These are phyloP conservation scores for Sarcomyxa edulis DNA, from an alignment of 768 basidiomycete genomes.

Conservation along the genomic window DNA sequence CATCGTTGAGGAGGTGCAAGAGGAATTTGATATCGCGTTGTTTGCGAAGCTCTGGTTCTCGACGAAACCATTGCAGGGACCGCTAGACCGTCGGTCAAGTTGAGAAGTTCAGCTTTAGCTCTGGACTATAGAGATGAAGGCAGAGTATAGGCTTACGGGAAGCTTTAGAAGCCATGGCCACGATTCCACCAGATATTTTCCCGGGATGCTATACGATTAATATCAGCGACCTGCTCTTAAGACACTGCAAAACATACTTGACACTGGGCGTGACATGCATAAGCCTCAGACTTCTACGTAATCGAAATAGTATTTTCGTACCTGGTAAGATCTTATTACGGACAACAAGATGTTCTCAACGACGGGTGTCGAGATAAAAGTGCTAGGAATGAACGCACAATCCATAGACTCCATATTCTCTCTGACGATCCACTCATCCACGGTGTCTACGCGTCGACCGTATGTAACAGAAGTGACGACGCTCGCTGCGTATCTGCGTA, in stretches of 20 bases:
- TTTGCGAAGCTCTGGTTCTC: slow-evolving; percentile 30
- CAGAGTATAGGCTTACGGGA: slow-evolving; percentile 21
- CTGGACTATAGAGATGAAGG: background rate
- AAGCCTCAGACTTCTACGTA: slow-evolving; percentile 10
- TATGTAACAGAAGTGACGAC: slow-evolving; percentile 40
- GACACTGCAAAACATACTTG: slow-evolving; percentile 19
- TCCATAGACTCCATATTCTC: slow-evolving; percentile 39
- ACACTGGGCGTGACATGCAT: slow-evolving; percentile 17
- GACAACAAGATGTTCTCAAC: background rate
- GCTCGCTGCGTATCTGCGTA: slow-evolving; percentile 36
- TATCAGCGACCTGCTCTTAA: background rate
- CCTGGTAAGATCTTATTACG: slow-evolving; percentile 13
- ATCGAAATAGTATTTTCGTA: slow-evolving; percentile 7
- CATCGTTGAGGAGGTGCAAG: slow-evolving; percentile 33
- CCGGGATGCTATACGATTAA: slow-evolving; percentile 32
- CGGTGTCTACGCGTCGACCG: slow-evolving; percentile 34
- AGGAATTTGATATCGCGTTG: slow-evolving; percentile 33
- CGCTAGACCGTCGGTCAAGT: slow-evolving; percentile 14
- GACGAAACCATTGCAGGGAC: slow-evolving; percentile 38
- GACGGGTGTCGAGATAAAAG: too few species aligned
- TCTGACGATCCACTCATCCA: slow-evolving; percentile 42
- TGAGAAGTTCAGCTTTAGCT: slow-evolving; percentile 2
- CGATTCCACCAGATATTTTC: slow-evolving; percentile 43
- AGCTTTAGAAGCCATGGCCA: slow-evolving; percentile 42
- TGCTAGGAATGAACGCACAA: slow-evolving; percentile 34